Conservation (phyloP, 345 rosid genomes). For the Fremontodendron californicum region DNA sequence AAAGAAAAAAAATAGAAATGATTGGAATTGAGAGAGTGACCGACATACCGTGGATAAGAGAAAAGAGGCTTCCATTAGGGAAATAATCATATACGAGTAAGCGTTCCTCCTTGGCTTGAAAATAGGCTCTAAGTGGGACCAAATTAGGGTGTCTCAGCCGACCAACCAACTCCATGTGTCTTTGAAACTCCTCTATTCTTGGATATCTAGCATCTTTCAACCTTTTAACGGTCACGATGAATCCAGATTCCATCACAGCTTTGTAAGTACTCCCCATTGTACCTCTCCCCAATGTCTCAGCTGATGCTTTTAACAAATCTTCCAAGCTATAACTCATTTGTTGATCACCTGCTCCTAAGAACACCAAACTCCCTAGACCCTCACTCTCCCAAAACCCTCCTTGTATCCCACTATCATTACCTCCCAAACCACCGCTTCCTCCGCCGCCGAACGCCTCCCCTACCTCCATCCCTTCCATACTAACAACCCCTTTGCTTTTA, state of each 20-base stretch:
- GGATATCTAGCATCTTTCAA: slow-evolving; percentile 80
- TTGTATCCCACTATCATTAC: slow-evolving; percentile 35
- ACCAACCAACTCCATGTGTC: slow-evolving; percentile 77
- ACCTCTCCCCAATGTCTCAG: slow-evolving; percentile 89
- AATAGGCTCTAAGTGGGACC: slow-evolving; percentile 85
- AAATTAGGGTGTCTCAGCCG: slow-evolving; percentile 72
- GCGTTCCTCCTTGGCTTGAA: slow-evolving; percentile 94
- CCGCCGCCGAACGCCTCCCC: slow-evolving; percentile 8
- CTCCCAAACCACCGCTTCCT: slow-evolving; percentile 24
- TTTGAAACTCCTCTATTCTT: slow-evolving; percentile 59
- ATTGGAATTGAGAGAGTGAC: neutral
- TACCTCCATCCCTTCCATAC: slow-evolving; percentile 1
- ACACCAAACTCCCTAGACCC: slow-evolving; percentile 72
- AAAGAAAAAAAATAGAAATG: neutral
- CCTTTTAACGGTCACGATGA: slow-evolving; percentile 89
- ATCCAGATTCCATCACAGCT: slow-evolving; percentile 91
- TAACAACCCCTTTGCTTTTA: slow-evolving; percentile 32
- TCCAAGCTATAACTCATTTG: slow-evolving; percentile 73
- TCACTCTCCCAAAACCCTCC: slow-evolving; percentile 85
- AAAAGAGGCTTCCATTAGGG: slow-evolving; percentile 94
- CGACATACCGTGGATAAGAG: slow-evolving; percentile 86
- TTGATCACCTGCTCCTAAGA: slow-evolving; percentile 72
- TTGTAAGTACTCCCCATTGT: slow-evolving; percentile 84
- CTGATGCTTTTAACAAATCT: slow-evolving; percentile 83
- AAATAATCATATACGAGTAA: slow-evolving; percentile 87